Evolutionary conservation across 179 eudicot species (phyloP), one percentile per base, ranked within the genome.

Genomic region (Silene noctiflora): DNA sequence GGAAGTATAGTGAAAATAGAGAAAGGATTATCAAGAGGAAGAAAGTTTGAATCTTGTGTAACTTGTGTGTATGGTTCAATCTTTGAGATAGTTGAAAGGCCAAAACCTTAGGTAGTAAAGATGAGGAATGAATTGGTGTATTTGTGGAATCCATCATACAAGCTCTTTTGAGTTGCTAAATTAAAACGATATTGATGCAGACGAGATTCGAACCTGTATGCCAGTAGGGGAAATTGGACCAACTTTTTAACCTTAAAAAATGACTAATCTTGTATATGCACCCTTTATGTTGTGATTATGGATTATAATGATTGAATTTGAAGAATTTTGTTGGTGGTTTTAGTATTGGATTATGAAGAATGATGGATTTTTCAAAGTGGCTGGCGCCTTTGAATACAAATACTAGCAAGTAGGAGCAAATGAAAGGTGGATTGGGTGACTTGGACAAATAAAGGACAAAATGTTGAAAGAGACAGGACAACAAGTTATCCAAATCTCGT

Each of bases 41-140:
- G 35, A 60, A 3, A 35, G 46, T 4, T 4, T 48, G 65, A 6
- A 73, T 64, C 75, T 44, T 81, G 69, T 69, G 77, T 17, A 17
- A 61, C 6, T 66, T 80, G 1, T 72, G 70, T n/a, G 60, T 61
- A 61, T 73, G 77, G 12, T 51, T 68, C 10, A 81, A 76, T 77
- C 48, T 59, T 0, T 77, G 74, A 68, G 29, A 58, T 27, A 81
- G 44, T 46, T 81, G 84, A 48, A 73, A 81, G 53, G 53, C 53
- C 20, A 62, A 35, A 81, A 61, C 67, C 74, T 77, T 81, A 1
- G 83, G 83, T 31, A 42, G 83, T 31, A 42, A 60, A 77, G 75
- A 69, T 11, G 31, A 53, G 16, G 71, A 51, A 65, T 17, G 6
- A 27, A 65, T 3, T 65, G 69, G 2, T 75, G 48, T 60, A 7